Evolutionary conservation across 2,329 filamentous ascomycete genomes (phyloP).

Genomic region (Xylaria sp.): DNA sequence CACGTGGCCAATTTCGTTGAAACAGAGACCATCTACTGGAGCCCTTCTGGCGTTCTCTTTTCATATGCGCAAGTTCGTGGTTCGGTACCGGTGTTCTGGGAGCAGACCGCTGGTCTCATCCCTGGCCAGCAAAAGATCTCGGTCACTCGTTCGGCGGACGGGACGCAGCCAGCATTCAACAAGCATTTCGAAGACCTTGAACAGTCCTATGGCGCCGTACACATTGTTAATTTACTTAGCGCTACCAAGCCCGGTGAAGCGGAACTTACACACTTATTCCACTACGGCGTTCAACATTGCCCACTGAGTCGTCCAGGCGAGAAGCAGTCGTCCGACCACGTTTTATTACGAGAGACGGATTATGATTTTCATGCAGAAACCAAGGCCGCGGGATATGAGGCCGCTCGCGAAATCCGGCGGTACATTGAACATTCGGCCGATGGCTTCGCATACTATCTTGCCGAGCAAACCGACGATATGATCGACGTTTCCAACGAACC

Average conservation of each 20-base stretch:
- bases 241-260: conserved; percentile 84
- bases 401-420: conserved; percentile 79
- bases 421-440: conserved; percentile 80
- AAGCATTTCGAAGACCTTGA: conserved; percentile 92
- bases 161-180: conserved; percentile 91
- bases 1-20: conserved; percentile 99
- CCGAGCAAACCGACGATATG: conserved; percentile 68
- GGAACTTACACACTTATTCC: conserved; percentile 80
- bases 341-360: conserved; percentile 78
- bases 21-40: conserved; percentile 91
- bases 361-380: conserved; percentile 98
- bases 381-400: conserved; percentile 85
- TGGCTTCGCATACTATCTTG: conserved; percentile 89
- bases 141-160: conserved; percentile 84
- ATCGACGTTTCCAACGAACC: conserved; percentile 42
- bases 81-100: conserved; percentile 96
- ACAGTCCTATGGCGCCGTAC: conserved; percentile 83
- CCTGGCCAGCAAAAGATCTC: conserved; percentile 95
- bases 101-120: conserved; percentile 84
- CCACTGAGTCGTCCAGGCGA: conserved; percentile 66
- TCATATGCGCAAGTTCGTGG: conserved; percentile 93
- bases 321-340: conserved; percentile 65
- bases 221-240: conserved; percentile 93
- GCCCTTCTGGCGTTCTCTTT: conserved; percentile 75
- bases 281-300: conserved; percentile 74